Evolutionary conservation across 345 rosid species (phyloP).

Genomic region (Arabis alpina): DNA sequence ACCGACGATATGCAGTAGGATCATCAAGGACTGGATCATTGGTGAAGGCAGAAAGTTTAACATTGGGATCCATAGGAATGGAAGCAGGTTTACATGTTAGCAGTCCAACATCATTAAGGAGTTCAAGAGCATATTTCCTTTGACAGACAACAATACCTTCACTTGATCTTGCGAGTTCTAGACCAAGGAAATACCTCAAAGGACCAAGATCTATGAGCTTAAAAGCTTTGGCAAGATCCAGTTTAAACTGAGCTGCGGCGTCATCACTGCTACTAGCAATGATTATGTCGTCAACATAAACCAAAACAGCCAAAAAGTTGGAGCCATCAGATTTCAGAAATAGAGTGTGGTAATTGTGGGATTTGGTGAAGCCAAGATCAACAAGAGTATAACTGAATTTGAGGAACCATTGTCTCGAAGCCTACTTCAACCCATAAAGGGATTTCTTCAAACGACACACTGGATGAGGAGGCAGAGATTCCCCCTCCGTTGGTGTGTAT

Average conservation of each 20-base stretch:
- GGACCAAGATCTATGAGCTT: not conserved
- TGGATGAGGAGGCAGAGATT: not conserved
- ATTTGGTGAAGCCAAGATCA: not conserved
- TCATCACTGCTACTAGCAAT: not conserved
- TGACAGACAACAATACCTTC: not conserved
- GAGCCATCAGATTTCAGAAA: not conserved
- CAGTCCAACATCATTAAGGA: not conserved
- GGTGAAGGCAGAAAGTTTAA: not conserved
- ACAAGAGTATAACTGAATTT: not conserved
- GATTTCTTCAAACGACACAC: not conserved
- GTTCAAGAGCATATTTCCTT: not conserved
- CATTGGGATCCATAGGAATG: not conserved
- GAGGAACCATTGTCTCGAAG: not conserved
- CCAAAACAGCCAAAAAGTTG: not conserved
- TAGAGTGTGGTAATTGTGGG: not conserved
- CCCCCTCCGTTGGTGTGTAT: too few relatives aligned
- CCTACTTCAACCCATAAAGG: not conserved
- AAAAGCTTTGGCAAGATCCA: not conserved
- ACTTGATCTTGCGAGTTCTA: not conserved
- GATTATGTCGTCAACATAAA: not conserved
- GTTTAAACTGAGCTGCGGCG: accelerated
- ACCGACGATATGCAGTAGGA: not conserved
- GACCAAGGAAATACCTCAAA: not conserved
- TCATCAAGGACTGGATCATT: not conserved
- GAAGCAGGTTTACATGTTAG: not conserved